phyloP scores from a whole-genome alignment of 2,329 filamentous ascomycete genomes.

The Pestalotiopsis sp. region DNA sequence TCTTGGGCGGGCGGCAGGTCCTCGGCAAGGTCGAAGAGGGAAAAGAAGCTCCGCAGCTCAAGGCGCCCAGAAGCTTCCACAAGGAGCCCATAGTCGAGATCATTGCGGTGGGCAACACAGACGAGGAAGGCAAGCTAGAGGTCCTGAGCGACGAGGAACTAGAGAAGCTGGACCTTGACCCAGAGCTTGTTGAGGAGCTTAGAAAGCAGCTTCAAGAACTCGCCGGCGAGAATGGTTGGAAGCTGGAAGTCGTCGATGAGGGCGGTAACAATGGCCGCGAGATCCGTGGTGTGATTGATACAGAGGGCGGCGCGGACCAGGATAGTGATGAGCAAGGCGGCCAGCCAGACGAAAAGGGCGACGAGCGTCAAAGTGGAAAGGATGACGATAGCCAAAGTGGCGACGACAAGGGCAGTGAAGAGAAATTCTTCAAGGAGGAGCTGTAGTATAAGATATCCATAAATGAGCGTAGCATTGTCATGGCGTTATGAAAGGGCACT shows the following conservation, averaged over 20 bases:
- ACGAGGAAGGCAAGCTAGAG: slow-evolving; percentile 64
- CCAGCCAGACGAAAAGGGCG: slow-evolving; percentile 29
- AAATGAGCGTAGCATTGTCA: slow-evolving; percentile 21
- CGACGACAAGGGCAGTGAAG: slow-evolving; percentile 46
- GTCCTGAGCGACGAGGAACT: slow-evolving; percentile 68
- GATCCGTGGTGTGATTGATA: slow-evolving; percentile 70
- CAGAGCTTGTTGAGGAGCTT: slow-evolving; percentile 69
- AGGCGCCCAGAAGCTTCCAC: slow-evolving; percentile 44
- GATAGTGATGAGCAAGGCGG: slow-evolving; percentile 34
- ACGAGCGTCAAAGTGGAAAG: slow-evolving; percentile 24
- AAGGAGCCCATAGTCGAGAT: slow-evolving; percentile 41
- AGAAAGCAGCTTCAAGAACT: slow-evolving; percentile 68
- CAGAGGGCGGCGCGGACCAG: slow-evolving; percentile 43
- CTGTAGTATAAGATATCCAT: slow-evolving; percentile 36
- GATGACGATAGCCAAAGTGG: slow-evolving; percentile 15
- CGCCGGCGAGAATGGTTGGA: slow-evolving; percentile 76
- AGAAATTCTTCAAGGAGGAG: slow-evolving; percentile 56
- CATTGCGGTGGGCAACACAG: slow-evolving; percentile 46
- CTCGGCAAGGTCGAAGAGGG: slow-evolving; percentile 51
- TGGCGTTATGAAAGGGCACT: slow-evolving; percentile 13
- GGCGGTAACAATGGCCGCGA: slow-evolving; percentile 61
- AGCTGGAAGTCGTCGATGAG: slow-evolving; percentile 76
- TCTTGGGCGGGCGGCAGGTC: slow-evolving; percentile 53
- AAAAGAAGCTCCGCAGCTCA: slow-evolving; percentile 47
- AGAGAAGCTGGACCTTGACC: slow-evolving; percentile 67